Base-by-base conservation (phyloP, 2,329 filamentous ascomycete species). In the Chrysoporthe puriensis region DNA sequence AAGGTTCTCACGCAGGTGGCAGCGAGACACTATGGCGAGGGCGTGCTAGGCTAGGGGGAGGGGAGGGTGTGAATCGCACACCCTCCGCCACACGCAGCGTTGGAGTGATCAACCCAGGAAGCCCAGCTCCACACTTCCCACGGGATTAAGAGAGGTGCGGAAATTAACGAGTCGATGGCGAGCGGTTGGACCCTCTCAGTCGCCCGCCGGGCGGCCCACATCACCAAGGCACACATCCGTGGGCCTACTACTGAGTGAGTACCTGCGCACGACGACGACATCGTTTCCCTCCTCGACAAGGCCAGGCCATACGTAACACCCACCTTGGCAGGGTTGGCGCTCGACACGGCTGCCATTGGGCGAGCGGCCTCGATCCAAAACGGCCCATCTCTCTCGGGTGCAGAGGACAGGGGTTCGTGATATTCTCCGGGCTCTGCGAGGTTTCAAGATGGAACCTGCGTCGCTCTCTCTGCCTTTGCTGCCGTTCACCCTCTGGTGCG, bases 401-500 rank as follows among this genome's bases (percentile, higher is more conserved):
- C 46, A 66, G 62, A 48, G 58, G 48, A 58, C 63, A 43, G 58
- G 66, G 66, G 58, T 52, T 62, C 34, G 54, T 50, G 56, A 62
- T 44, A 58, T 58, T 56, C 59, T 60, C 63, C 63, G 52, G 44
- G 52, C 63, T 63, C 42, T 32, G 14, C 16, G 62, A 42, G 43
- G 66, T 66, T 68, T 64, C 63, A 68, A 54, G 66, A 57, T 66
- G 59, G 54, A 18, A 9, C 67, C 48, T 64, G 66, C 36, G n/a
- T 44, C 56, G 52, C 56, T 57, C 40, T 62, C 18, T 21, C 52
- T 66, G 64, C 50, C 46, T 21, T 44, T 66, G 64, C 50, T 40
- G 52, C 16, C 18, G 32, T 7, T n/a, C 11, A 14, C 4, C 32
- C 26, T 50, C 43, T 34, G 58, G 36, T 50, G 43, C 59, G 40